Percentiles rank a stretch among this genome's conserved stretches.
phyloP scores from a whole-genome alignment of 805 yeast species.

The Nakazawaea pomicola region DNA sequence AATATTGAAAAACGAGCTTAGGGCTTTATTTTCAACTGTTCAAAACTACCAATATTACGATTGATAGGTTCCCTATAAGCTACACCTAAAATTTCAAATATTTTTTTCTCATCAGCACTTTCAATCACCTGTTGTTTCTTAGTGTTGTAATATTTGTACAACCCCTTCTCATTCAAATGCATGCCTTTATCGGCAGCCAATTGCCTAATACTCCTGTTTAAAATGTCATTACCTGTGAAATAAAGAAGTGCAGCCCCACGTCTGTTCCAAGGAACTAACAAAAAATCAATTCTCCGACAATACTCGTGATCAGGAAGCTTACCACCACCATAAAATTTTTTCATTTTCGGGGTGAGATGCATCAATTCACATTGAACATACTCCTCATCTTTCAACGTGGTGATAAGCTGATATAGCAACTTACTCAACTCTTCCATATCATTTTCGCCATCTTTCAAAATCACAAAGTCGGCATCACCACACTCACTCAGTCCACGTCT shows the following conservation, averaged over 20 bases:
- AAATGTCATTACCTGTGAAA: conserved; percentile 49
- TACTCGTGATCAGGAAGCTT: conserved; percentile 22
- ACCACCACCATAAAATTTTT: conserved; percentile 33
- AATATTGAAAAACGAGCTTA: no score
- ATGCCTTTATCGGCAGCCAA: conserved; percentile 35
- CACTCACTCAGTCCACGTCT: conserved; percentile 40
- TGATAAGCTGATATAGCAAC: conserved; percentile 15
- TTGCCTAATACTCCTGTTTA: conserved; percentile 42
- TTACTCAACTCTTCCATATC: conserved; percentile 17
- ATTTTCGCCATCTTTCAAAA: conserved; percentile 31
- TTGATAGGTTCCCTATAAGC: conserved; percentile 29
- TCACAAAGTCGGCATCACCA: conserved; percentile 50
- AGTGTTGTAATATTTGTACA: conserved; percentile 22
- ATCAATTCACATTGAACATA: conserved; percentile 20
- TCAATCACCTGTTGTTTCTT: conserved; percentile 29
- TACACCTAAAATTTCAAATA: conserved; percentile 40
- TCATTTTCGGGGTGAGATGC: conserved; percentile 10
- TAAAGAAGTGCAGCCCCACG: conserved; percentile 45
- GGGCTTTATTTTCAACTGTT: background rate
- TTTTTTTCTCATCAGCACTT: conserved; percentile 36
- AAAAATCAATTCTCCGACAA: conserved; percentile 52
- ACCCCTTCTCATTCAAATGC: conserved; percentile 38
- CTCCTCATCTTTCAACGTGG: conserved; percentile 5
- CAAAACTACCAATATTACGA: conserved; percentile 18
- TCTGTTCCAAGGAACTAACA: conserved; percentile 39